These are phyloP conservation scores for Eutrema yunnanense DNA, from an alignment of 345 rosid genomes.

Conservation along the genomic window DNA sequence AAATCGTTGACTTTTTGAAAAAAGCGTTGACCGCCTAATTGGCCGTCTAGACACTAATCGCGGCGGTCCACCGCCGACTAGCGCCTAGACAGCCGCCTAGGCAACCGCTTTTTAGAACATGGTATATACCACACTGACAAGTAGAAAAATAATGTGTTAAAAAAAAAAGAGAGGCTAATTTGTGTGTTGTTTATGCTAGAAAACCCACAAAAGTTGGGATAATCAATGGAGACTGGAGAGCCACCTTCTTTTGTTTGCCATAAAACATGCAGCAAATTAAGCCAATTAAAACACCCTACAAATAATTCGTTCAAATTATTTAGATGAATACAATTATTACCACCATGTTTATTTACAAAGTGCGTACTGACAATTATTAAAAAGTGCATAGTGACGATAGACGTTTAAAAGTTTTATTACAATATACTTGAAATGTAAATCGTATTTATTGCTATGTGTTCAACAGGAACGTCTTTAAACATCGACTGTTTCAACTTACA, in stretches of 20 bases:
- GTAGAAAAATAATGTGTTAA: neutral
- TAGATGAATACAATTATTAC: neutral
- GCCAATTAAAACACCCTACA: neutral
- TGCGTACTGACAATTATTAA: too few species aligned
- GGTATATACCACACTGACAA: neutral
- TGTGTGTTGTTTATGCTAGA: neutral
- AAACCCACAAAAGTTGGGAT: neutral
- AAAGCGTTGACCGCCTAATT: too few species aligned
- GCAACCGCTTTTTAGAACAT: too few species aligned
- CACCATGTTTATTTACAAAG: neutral
- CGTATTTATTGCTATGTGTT: neutral
- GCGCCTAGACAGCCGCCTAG: too few species aligned
- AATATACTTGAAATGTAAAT: neutral
- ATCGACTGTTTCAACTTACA: neutral
- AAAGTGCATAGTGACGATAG: neutral
- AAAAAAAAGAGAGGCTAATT: too few species aligned
- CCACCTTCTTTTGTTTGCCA: neutral
- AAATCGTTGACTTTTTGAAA: too few species aligned
- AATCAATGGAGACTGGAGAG: neutral
- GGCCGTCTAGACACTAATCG: too few species aligned
- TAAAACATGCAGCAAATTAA: neutral
- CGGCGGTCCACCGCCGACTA: too few species aligned
- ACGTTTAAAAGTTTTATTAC: too few species aligned
- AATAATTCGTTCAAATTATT: neutral
- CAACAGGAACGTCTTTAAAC: neutral